phyloP scores from a whole-genome alignment of 192 early-diverging fungal genomes.

The Backusella sp. region DNA sequence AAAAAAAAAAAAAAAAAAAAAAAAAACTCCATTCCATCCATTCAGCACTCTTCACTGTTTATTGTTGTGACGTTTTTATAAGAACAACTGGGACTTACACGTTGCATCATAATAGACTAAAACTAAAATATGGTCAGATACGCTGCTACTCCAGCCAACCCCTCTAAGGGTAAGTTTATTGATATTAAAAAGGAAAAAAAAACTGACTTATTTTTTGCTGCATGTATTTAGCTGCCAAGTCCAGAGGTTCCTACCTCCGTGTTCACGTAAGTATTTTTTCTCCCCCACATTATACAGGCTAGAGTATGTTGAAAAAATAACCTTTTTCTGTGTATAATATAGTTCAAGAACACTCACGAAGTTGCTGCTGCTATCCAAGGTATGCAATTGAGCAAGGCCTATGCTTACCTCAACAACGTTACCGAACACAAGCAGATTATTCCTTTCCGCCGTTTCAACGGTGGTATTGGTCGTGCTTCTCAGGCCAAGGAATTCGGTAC shows the following conservation, averaged over 20 bases:
- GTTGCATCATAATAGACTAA: conserved; percentile 1
- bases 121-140: conserved; percentile 68
- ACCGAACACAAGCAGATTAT: conserved; percentile 95
- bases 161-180: conserved; percentile 62
- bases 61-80: not conserved
- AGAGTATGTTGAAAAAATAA: not conserved
- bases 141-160: conserved; percentile 78
- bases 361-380: conserved; percentile 90
- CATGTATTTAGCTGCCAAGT: conserved; percentile 57
- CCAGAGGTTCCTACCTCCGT: conserved; percentile 80
- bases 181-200: not conserved
- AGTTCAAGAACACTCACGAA: conserved; percentile 98
- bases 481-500: conserved; percentile 92
- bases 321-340: not conserved
- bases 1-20: too few relatives aligned
- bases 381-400: conserved; percentile 86
- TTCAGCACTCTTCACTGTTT: not conserved
- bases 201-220: not conserved
- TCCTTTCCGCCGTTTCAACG: conserved; percentile 94
- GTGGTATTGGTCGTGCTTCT: conserved; percentile 94
- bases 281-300: not conserved
- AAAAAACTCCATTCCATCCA: not conserved
- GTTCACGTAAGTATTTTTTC: conserved; percentile 40
- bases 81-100: conserved; percentile 25
- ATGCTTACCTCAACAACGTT: conserved; percentile 88